Evolutionary conservation across 2,329 filamentous ascomycete genomes (phyloP).

Genomic region (Chrysoporthe austroafricana): DNA sequence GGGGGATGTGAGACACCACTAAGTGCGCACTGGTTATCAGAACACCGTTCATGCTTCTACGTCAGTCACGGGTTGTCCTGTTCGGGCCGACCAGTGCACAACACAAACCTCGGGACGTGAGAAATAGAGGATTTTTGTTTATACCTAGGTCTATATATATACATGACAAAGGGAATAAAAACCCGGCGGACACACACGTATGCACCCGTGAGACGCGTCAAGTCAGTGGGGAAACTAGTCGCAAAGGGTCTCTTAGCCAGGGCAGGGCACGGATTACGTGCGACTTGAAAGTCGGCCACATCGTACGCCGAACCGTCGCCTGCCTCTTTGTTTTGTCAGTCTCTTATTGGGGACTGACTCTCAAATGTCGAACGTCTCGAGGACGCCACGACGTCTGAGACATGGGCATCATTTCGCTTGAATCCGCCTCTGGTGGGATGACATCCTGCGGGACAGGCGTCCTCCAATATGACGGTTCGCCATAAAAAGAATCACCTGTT

Average conservation of each 20-base stretch:
- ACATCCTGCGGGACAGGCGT: no score
- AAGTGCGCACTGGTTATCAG: neutral
- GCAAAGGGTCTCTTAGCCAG: neutral
- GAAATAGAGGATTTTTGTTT: no score
- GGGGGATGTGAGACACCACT: neutral
- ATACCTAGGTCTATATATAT: no score
- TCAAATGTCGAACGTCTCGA: no score
- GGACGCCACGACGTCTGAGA: no score
- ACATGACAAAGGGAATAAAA: neutral
- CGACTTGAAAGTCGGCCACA: neutral
- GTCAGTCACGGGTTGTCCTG: neutral
- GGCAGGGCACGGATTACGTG: neutral
- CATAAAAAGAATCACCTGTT: neutral
- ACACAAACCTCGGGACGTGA: neutral
- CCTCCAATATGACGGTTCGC: no score
- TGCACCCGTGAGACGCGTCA: neutral
- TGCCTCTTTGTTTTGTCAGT: neutral
- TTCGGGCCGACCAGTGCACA: neutral
- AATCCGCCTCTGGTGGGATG: no score
- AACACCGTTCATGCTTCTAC: neutral
- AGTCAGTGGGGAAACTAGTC: neutral
- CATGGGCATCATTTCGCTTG: no score
- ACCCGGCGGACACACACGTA: neutral
- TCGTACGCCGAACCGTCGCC: neutral
- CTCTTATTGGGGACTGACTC: neutral